Conservation (phyloP, 1,139 yeast species). For the Starmera stellimalicola region DNA sequence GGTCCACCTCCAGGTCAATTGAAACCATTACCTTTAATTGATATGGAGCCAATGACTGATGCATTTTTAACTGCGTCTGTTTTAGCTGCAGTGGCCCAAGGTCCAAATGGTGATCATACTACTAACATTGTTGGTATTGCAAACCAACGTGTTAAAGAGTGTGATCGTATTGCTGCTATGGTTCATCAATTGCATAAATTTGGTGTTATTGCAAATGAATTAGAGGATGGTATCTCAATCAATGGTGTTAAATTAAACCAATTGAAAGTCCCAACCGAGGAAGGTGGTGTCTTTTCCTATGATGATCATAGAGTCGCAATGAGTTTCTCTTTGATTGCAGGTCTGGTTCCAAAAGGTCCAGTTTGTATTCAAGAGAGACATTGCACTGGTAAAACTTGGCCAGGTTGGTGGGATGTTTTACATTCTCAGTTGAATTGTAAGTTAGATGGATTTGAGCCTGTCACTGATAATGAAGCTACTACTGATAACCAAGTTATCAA, state of each 20-base stretch:
- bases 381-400: constrained; percentile 98
- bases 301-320: constrained; percentile 98
- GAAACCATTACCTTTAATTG: constrained; percentile 64
- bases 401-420: constrained; percentile 98
- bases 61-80: constrained; percentile 96
- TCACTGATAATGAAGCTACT: constrained; percentile 7
- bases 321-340: constrained; percentile 85
- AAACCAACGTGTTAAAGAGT: constrained; percentile 94
- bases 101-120: constrained; percentile 32
- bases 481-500: constrained; percentile 9
- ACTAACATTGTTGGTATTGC: constrained; percentile 94
- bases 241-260: constrained; percentile 48
- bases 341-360: constrained; percentile 38
- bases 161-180: constrained; percentile 96
- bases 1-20: constrained; percentile 67
- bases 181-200: constrained; percentile 77
- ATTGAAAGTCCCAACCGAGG: constrained; percentile 40
- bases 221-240: constrained; percentile 87
- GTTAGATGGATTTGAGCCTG: constrained; percentile 59
- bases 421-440: constrained; percentile 56
- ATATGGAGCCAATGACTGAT: constrained; percentile 99
- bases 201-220: constrained; percentile 78
- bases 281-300: constrained; percentile 59
- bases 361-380: constrained; percentile 78
- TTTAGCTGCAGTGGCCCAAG: constrained; percentile 84